These are phyloP conservation scores for Hypoxylon fuscum DNA, from an alignment of 495 filamentous ascomycete species.

Conservation along the genomic window DNA sequence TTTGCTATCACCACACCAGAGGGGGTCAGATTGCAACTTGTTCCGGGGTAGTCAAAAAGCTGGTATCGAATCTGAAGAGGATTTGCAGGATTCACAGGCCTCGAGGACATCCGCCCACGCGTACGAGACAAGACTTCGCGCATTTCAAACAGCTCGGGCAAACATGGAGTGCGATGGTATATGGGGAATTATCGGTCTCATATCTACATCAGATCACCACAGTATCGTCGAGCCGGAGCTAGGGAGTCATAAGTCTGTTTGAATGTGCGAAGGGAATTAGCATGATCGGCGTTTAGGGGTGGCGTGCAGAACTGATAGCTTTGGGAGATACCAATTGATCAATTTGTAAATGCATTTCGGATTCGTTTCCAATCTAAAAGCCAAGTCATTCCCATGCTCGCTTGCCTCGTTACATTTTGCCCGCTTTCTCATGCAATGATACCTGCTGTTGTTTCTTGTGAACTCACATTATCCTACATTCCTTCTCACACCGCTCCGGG, in stretches of 20 bases:
- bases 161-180: conserved; percentile 38
- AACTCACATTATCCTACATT: not conserved
- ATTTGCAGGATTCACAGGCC: conserved; percentile 40
- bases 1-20: not conserved
- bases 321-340: conserved; percentile 4
- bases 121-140: conserved; percentile 43
- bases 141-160: conserved; percentile 39
- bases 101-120: conserved; percentile 42
- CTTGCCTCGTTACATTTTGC: conserved; percentile 3
- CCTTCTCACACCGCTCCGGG: not conserved
- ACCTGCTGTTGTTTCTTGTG: not conserved
- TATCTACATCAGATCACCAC: conserved; percentile 53
- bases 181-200: conserved; percentile 40
- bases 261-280: not conserved
- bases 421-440: conserved; percentile 16
- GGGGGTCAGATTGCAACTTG: conserved; percentile 15
- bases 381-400: conserved; percentile 10
- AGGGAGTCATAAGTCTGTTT: conserved; percentile 3
- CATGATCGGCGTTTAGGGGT: conserved; percentile 17
- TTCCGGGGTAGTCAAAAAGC: not conserved
- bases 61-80: conserved; percentile 1
- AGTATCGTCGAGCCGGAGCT: conserved; percentile 47
- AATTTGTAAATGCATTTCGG: conserved; percentile 6
- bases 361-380: conserved; percentile 2
- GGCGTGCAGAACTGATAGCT: not conserved